Evolutionary conservation across 257 asterid genomes (phyloP).

Genomic region (Datura wrightii): DNA sequence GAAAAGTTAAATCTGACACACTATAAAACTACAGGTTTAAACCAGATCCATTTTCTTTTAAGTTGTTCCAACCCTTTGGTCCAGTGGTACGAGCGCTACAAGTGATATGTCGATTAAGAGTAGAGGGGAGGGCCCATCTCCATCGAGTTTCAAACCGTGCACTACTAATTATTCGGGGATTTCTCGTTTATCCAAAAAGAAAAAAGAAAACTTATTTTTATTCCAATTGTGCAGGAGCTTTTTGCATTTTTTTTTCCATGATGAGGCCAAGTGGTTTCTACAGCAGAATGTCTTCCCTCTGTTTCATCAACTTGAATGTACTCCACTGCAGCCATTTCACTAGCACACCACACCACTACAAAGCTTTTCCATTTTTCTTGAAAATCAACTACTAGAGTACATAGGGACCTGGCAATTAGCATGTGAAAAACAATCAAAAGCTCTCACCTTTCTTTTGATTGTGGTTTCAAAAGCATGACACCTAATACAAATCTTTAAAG

Average conservation of each 20-base stretch:
- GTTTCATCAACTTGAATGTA: constrained; percentile 26
- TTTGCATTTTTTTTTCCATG: constrained; percentile 8
- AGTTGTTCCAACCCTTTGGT: background rate
- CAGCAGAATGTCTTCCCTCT: constrained; percentile 23
- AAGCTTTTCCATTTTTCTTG: constrained; percentile 5
- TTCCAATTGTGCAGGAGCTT: constrained; percentile 12
- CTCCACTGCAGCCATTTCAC: constrained; percentile 23
- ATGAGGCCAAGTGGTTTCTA: constrained; percentile 21
- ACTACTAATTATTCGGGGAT: no score
- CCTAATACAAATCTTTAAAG: constrained; percentile 49
- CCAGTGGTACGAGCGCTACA: accelerated
- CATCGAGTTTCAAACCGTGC: background rate
- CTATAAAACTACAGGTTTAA: background rate
- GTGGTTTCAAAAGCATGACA: constrained; percentile 50
- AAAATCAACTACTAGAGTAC: constrained; percentile 8
- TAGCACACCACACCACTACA: background rate
- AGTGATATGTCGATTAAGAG: background rate
- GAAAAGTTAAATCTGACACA: constrained; percentile 13
- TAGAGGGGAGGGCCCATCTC: background rate
- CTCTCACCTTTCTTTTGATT: background rate
- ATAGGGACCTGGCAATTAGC: constrained; percentile 29
- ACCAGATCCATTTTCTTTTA: background rate
- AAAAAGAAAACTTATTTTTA: background rate
- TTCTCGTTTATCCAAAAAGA: background rate
- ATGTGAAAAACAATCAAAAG: constrained; percentile 30